These are phyloP conservation scores for Globisporangium middletonii DNA, from an alignment of 352 stramenopile species.

Conservation along the genomic window DNA sequence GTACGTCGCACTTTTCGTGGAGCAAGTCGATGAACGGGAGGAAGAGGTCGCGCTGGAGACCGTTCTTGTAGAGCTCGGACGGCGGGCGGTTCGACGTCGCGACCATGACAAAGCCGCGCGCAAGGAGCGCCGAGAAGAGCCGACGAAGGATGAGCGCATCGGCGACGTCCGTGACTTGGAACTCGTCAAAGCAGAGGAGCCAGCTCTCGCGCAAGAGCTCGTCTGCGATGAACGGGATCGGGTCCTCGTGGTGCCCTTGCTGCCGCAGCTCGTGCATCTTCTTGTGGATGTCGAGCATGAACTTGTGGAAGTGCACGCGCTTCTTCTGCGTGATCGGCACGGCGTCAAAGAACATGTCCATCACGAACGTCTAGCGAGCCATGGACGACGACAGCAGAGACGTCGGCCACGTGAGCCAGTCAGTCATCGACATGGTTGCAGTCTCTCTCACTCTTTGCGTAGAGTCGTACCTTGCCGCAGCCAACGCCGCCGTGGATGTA, in stretches of 20 bases:
- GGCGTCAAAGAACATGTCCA: conserved; percentile 95
- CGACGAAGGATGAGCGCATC: conserved; percentile 94
- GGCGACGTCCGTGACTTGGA: conserved; percentile 96
- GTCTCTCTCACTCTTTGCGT: no score
- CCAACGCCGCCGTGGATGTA: conserved; percentile 97
- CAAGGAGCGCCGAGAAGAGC: conserved; percentile 91
- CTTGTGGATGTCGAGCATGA: conserved; percentile 96
- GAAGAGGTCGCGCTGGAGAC: conserved; percentile 95
- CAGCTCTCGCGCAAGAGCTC: conserved; percentile 84
- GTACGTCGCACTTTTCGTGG: conserved; percentile 78
- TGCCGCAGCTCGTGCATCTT: conserved; percentile 93
- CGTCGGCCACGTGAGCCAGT: not conserved
- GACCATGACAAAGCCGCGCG: conserved; percentile 91
- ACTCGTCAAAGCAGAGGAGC: conserved; percentile 98
- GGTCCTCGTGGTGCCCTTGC: conserved; percentile 68
- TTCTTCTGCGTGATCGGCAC: conserved; percentile 73
- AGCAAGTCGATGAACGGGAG: conserved; percentile 95
- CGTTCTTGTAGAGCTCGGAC: conserved; percentile 94
- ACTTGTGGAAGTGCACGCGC: conserved; percentile 97
- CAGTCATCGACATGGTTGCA: not conserved
- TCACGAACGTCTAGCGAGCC: conserved; percentile 88
- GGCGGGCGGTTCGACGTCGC: conserved; percentile 95
- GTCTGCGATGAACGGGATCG: conserved; percentile 79
- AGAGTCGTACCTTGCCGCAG: conserved; percentile 78
- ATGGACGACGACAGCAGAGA: no score